These are phyloP conservation scores for Pseudocercospora fijiensis DNA, from an alignment of 2,329 filamentous ascomycete species.

Conservation along the genomic window DNA sequence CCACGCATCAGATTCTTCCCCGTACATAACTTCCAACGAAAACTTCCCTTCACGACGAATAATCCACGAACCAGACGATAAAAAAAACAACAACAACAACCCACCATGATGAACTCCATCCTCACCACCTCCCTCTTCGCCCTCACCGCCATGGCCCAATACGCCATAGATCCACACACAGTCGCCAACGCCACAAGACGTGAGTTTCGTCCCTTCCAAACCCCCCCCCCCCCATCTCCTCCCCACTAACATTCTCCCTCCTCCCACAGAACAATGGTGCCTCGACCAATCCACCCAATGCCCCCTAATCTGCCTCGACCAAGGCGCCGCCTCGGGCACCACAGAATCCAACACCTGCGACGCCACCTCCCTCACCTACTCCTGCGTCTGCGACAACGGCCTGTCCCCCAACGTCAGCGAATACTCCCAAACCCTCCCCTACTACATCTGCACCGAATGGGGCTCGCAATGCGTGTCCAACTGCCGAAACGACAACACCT, in stretches of 20 bases:
- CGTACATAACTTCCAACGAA: constrained; percentile 8
- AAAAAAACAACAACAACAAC: background rate
- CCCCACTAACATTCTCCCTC: background rate
- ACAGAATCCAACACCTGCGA: constrained; percentile 64
- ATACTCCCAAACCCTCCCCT: constrained; percentile 76
- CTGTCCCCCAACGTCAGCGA: constrained; percentile 69
- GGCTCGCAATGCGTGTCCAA: constrained; percentile 59
- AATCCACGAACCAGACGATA: constrained; percentile 8
- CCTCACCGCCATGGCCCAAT: constrained; percentile 53
- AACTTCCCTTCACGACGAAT: constrained; percentile 8
- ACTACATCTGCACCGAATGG: constrained; percentile 71
- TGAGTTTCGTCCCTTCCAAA: constrained; percentile 7
- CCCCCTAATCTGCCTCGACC: constrained; percentile 70
- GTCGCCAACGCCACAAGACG: constrained; percentile 49
- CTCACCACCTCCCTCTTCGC: constrained; percentile 51
- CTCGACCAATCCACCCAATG: constrained; percentile 61
- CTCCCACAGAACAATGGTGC: constrained; percentile 59
- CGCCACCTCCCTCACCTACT: constrained; percentile 64
- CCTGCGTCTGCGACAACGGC: constrained; percentile 69
- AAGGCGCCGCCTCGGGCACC: constrained; percentile 49
- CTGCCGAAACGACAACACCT: constrained; percentile 59
- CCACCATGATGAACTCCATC: constrained; percentile 46
- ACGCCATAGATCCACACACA: constrained; percentile 61
- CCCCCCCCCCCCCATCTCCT: background rate
- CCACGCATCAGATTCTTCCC: background rate